phyloP scores from a whole-genome alignment of 371 early-diverging fungal genomes.

The Rozella allomycis region DNA sequence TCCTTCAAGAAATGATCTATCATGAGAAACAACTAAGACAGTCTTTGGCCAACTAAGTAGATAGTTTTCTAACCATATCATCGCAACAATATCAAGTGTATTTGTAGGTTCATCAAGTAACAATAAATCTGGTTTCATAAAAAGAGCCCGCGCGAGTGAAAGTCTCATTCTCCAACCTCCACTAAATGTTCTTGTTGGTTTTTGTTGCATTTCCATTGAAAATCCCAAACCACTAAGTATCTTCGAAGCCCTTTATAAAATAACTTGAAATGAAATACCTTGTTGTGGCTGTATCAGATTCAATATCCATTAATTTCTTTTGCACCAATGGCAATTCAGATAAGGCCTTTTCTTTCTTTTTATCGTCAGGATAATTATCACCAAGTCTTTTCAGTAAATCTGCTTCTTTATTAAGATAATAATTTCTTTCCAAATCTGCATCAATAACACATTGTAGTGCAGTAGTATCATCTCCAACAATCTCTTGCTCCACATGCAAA shows the following conservation, averaged over 20 bases:
- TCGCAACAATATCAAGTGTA: slow-evolving; percentile 71
- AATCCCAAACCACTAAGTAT: slow-evolving; percentile 93
- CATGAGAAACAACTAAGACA: slow-evolving; percentile 88
- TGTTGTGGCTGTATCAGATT: slow-evolving; percentile 93
- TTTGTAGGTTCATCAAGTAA: slow-evolving; percentile 98
- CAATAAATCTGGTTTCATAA: slow-evolving; percentile 80
- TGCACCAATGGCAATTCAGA: no score
- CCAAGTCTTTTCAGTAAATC: no score
- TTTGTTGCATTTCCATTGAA: slow-evolving; percentile 41
- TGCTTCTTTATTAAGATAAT: no score
- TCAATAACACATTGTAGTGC: slow-evolving; percentile 70
- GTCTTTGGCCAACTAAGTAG: slow-evolving; percentile 78
- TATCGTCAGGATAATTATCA: no score
- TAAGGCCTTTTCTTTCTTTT: not conserved
- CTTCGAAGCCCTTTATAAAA: slow-evolving; percentile 56
- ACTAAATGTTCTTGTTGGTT: slow-evolving; percentile 72
- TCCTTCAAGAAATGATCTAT: slow-evolving; percentile 84
- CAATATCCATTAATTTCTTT: no score
- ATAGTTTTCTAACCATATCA: slow-evolving; percentile 90
- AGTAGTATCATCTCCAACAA: slow-evolving; percentile 64
- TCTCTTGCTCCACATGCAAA: slow-evolving; percentile 94
- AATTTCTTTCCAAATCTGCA: slow-evolving; percentile 1
- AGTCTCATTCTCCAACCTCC: slow-evolving; percentile 92
- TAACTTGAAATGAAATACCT: no score
- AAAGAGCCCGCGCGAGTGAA: slow-evolving; percentile 84